Conservation (phyloP, 306 rosid genomes). For the Dalbergia cultrata region DNA sequence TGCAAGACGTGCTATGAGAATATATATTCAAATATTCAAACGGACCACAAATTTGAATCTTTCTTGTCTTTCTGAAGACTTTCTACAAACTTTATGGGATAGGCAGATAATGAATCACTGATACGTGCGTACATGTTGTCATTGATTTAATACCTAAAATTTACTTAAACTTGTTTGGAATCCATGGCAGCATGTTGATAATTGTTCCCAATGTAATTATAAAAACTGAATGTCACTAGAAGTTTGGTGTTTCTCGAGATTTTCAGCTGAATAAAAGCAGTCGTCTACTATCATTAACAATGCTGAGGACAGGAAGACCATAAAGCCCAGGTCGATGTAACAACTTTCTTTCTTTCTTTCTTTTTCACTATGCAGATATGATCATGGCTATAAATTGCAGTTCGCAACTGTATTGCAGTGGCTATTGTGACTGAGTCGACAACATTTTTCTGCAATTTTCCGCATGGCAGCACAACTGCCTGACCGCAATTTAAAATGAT, state of each 20-base stretch:
- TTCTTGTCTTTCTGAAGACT: no score
- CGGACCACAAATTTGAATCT: background rate
- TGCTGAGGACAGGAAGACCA: constrained; percentile 10
- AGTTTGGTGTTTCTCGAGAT: background rate
- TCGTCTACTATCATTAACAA: background rate
- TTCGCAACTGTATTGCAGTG: no score
- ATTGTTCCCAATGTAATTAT: no score
- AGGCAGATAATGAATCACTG: background rate
- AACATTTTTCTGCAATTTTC: no score
- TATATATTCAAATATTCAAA: background rate
- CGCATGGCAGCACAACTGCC: no score
- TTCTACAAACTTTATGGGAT: background rate
- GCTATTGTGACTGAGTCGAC: no score
- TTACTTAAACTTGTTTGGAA: background rate
- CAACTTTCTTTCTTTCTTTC: background rate
- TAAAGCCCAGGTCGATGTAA: background rate
- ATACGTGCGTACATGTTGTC: constrained; percentile 1
- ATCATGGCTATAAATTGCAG: no score
- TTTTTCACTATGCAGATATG: background rate
- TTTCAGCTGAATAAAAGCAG: background rate
- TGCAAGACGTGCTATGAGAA: background rate
- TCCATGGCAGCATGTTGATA: background rate
- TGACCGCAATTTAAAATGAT: no score
- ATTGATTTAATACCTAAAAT: background rate
- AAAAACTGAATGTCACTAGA: background rate